Conservation (phyloP, 78 protist species). For the Dictyostelium capitatum region DNA sequence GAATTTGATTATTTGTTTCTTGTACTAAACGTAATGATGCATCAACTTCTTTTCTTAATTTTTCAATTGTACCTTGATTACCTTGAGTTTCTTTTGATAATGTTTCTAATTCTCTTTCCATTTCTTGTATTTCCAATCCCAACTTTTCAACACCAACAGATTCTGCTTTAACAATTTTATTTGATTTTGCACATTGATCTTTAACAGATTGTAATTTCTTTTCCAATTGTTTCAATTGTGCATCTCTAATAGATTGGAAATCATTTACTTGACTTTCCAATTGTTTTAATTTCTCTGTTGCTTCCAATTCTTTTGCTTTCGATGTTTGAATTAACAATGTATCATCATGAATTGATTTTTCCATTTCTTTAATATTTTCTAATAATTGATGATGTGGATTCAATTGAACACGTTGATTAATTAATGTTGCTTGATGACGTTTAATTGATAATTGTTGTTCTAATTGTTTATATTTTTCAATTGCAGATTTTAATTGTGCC, state of each 20-base stretch:
- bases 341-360: constrained; percentile 28
- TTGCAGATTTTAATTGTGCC: background rate
- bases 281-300: constrained; percentile 3
- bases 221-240: constrained; percentile 36
- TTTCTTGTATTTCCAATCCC: constrained; percentile 55
- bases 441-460: constrained; percentile 26
- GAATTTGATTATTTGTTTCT: background rate
- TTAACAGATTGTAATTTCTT: constrained; percentile 35
- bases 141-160: constrained; percentile 19
- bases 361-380: constrained; percentile 69
- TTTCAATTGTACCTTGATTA: constrained; percentile 3
- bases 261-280: constrained; percentile 46
- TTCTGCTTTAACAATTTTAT: constrained; percentile 48
- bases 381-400: constrained; percentile 66
- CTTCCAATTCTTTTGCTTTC: constrained; percentile 28
- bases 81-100: constrained; percentile 48
- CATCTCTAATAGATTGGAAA: constrained; percentile 58
- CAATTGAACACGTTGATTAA: constrained; percentile 18
- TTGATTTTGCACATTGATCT: constrained; percentile 53
- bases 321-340: background rate
- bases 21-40: background rate
- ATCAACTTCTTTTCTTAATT: constrained; percentile 30
- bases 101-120: constrained; percentile 26
- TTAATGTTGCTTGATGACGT: constrained; percentile 24
- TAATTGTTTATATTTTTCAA: constrained; percentile 7